A percentile compares a stretch with the other conserved stretches of the same genome.
phyloP scores from a whole-genome alignment of 768 basidiomycete genomes.

The Pholiota conissans region DNA sequence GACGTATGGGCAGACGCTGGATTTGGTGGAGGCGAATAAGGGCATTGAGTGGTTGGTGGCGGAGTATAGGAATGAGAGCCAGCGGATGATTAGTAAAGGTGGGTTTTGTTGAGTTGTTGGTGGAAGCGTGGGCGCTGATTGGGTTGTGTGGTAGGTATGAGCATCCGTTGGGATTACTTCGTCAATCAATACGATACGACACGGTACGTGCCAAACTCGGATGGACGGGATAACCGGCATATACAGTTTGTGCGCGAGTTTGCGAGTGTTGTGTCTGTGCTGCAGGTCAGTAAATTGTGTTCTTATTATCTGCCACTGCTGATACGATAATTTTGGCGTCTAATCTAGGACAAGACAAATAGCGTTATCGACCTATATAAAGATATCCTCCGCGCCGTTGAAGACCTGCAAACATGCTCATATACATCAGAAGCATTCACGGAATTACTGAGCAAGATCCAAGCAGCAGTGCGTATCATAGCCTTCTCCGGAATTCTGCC shows the following conservation, averaged over 20 bases:
- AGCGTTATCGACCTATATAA: constrained; percentile 88
- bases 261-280: constrained; percentile 85
- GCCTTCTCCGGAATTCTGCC: background rate
- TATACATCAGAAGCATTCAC: constrained; percentile 85
- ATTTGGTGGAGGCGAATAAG: constrained; percentile 86
- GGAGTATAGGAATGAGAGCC: constrained; percentile 90
- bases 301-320: too few relatives aligned
- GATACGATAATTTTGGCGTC: too few relatives aligned
- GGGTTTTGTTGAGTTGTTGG: constrained; percentile 16
- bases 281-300: constrained; percentile 57
- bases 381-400: constrained; percentile 81
- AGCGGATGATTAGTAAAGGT: constrained; percentile 93
- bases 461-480: constrained; percentile 68
- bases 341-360: constrained; percentile 87
- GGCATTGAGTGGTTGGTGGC: constrained; percentile 94
- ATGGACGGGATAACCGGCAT: constrained; percentile 83
- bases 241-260: constrained; percentile 95
- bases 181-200: constrained; percentile 90
- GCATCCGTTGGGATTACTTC: constrained; percentile 95
- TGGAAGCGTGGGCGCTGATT: background rate
- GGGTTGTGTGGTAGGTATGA: constrained; percentile 69
- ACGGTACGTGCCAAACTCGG: constrained; percentile 70
- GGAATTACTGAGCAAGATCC: constrained; percentile 74
- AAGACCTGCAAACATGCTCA: constrained; percentile 84
- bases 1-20: constrained; percentile 94